A percentile compares a stretch with the other conserved stretches of the same genome.
Conservation (phyloP, 805 yeast genomes). For the Nakazawaea sp. region DNA sequence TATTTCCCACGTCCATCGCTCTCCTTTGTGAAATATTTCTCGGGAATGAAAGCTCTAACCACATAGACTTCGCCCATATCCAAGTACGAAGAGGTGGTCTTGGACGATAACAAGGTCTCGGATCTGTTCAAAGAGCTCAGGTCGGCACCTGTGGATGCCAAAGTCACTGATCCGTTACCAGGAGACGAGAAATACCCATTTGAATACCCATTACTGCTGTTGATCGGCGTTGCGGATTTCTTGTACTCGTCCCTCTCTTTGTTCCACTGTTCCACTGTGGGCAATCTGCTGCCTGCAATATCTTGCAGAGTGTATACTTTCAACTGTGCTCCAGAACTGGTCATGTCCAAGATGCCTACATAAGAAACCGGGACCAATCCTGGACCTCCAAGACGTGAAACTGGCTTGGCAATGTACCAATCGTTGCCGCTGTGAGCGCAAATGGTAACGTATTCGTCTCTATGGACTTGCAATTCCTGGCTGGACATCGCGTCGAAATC, state of each 20-base stretch:
- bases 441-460: conserved; percentile 85
- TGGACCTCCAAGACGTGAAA: conserved; percentile 93
- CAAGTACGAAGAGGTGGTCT: conserved; percentile 2
- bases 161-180: not conserved
- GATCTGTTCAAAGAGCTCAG: conserved; percentile 10
- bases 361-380: conserved; percentile 92
- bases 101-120: conserved; percentile 5
- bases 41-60: conserved; percentile 1
- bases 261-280: conserved; percentile 96
- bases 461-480: conserved; percentile 79
- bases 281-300: conserved; percentile 63
- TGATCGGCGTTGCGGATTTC: conserved; percentile 12
- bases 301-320: conserved; percentile 43
- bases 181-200: not conserved
- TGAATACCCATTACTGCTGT: not conserved
- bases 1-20: conserved; percentile 11
- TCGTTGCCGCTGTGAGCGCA: conserved; percentile 96
- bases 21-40: conserved; percentile 9
- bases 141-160: not conserved
- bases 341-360: conserved; percentile 77
- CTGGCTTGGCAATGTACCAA: conserved; percentile 98
- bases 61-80: conserved; percentile 3
- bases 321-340: conserved; percentile 44
- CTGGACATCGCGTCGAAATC: conserved; percentile 77
- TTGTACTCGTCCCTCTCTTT: conserved; percentile 83